Base-by-base conservation (phyloP, 768 basidiomycete species). In the Amanita pseudoporphyria region DNA sequence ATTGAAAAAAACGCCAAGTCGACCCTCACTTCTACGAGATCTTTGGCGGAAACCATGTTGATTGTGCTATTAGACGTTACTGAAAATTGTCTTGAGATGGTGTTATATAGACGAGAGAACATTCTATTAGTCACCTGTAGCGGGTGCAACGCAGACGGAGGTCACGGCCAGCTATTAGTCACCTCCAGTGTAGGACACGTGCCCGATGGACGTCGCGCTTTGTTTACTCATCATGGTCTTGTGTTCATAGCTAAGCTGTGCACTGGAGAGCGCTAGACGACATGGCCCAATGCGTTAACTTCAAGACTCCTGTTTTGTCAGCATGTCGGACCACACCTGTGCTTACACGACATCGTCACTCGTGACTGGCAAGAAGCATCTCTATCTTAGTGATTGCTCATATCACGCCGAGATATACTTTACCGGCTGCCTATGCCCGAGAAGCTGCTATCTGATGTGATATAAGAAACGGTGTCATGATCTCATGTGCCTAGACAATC, bases 11-110 rank as follows among this genome's bases (percentile, higher is more conserved):
- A 38, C 31, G 13, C 16, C 28, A 6, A 52, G 16, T 6, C 5
- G n/a, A 10, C 16, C 55, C 69, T 6, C 44, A 72, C 76, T 22
- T 77, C 73, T 19, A 77, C 76, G 22, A 72, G 38, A 45, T 71
- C 59, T 54, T 73, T 64, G 44, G 64, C 65, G 36, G 60, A 10
- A 18, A 22, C 52, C 67, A 70, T 70, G 45, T 47, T 59, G 64
- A 60, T 28, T 64, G 61, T 12, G 67, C 64, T 31, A 14, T 26
- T 21, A 9, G 60, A 64, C n/a, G 63, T 58, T 45, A 62, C 55
- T 12, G 67, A 58, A 46, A 66, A 64, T 10, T 6, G 38, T 19
- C 50, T 45, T 6, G 22, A 22, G 38, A 45, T 7, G 28, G 50
- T 6, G 41, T 44, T 51, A 51, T 51, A 51, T 35, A 51, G 28